Evolutionary conservation across 2,329 filamentous ascomycete species (phyloP).

Genomic region (Fonsecaea pedrosoi): DNA sequence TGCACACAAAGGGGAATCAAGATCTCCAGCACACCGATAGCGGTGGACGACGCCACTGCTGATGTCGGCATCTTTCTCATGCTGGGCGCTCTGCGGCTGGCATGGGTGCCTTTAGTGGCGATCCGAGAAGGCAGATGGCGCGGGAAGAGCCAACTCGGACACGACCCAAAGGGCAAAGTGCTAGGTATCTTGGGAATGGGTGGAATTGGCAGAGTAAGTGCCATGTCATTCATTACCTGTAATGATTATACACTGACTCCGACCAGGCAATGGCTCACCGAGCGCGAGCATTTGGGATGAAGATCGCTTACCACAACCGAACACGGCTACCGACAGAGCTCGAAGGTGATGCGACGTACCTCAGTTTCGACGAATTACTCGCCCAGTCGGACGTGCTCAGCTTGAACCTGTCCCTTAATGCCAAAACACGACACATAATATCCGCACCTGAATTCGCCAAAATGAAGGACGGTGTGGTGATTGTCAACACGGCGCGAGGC

Average conservation of each 20-base stretch:
- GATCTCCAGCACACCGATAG: conserved; percentile 55
- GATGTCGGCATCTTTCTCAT: conserved; percentile 57
- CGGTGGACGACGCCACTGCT: conserved; percentile 56
- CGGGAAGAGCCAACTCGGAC: conserved; percentile 51
- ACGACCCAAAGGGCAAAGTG: conserved; percentile 54
- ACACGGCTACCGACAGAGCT: conserved; percentile 50
- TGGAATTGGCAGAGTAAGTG: conserved; percentile 54
- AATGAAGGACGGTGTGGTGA: conserved; percentile 55
- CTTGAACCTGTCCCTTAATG: conserved; percentile 54
- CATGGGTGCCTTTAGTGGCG: conserved; percentile 50
- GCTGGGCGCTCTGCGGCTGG: conserved; percentile 55
- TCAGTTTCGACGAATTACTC: conserved; percentile 56
- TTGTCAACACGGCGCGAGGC: conserved; percentile 55
- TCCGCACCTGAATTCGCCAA: conserved; percentile 52
- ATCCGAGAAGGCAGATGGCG: conserved; percentile 53
- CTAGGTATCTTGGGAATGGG: conserved; percentile 58
- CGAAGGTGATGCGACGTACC: conserved; percentile 52
- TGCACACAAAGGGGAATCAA: conserved; percentile 56
- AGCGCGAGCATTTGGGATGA: conserved; percentile 55
- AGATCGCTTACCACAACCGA: conserved; percentile 56
- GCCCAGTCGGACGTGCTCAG: conserved; percentile 55
- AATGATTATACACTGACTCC: conserved; percentile 15
- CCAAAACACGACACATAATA: conserved; percentile 55
- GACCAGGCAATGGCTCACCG: conserved; percentile 54
- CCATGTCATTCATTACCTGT: neutral